Base-by-base conservation (phyloP, 139 green algal species). In the Chlamydomonas incerta region DNA sequence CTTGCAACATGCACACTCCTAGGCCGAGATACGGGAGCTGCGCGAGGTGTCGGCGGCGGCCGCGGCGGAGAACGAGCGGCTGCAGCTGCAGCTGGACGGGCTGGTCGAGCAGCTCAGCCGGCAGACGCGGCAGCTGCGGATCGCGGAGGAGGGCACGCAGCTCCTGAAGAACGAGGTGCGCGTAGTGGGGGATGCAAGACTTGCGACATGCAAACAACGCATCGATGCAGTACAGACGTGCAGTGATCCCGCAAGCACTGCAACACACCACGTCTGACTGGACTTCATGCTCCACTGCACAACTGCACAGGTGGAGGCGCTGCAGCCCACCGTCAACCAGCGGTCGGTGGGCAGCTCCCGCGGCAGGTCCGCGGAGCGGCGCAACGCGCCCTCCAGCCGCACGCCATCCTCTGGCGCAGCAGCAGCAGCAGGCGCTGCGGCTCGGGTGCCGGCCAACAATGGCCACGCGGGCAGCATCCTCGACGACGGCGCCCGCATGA, bases 91-190 rank as follows among this genome's bases (percentile, higher is more conserved):
- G 24, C 80, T 86, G 21, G 80, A 79, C 68, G 46, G 33, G 13
- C 34, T 77, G 15, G 68, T 86, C 23, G 34, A 31, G 28, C 68
- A 86, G 55, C 68, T 86, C 4, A 13, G 47, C 24, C 34, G 55
- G 26, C 80, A 80, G 63, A 85, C 21, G 0, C 65, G 46, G 20
- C 47, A 57, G 65, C 79, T 85, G 79, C 65, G 47, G 24, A 50
- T 50, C 4, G 79, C 66, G 0, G 47, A 85, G 50, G 33, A 66
- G 21, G 47, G 62, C 66, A 66, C 79, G 18, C 65, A 24, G 23
- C 47, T 57, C 21, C 79, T 85, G n/a, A 8, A 31, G 66, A 37
- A 85, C 18, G 79, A 85, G 79, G 79, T 85, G 33, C 31, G 65
- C 20, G n/a, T n/a, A n/a, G n/a, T n/a, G n/a, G n/a, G n/a, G n/a